Base-by-base conservation (phyloP, 192 early-diverging fungal species). In the Podila epicladia region DNA sequence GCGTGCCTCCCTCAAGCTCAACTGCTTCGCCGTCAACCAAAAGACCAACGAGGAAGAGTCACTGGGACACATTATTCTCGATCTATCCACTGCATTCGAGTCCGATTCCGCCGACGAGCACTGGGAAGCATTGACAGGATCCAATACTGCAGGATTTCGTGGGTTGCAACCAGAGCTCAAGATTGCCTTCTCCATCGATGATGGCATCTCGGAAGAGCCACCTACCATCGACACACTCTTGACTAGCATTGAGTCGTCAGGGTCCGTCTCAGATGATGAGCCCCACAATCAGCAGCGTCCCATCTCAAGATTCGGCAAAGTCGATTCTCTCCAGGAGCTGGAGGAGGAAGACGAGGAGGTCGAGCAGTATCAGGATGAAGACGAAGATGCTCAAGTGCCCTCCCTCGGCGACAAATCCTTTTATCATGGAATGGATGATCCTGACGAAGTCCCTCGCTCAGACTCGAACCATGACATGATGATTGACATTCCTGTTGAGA, bases 1-100 rank as follows among this genome's bases (percentile, higher is more conserved):
- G 71, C 76, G 53, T 59, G 84, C 84, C 2, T 74, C 82, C 19
- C 68, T 85, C 24, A 85, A 85, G 65, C 74, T 85, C 62, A 82
- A 82, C 60, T 82, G 84, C 65, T 82, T 85, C 63, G 70, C 84
- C 20, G 28, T 82, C 53, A 74, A 75, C 64, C 58, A 51, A 75
- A 75, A 64, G 61, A 72, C 69, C 37, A 71, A 75, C 45, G 72
- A 68, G 63, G 73, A 67, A 59, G 80, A 85, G 41, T 58, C 80
- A 9, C 53, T 85, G 24, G 84, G 84, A 33, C 82, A 85, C 57
- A 60, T 78, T 61, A 82, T 82, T 62, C 67, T 85, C 19, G 80
- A 85, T 32, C 62, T 85, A 11, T 78, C 69, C 58, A 62, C 75
- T 3, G 80, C 84, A 12, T 80, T 80, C 33, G 71, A 80, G 49